phyloP scores from a whole-genome alignment of 768 basidiomycete genomes.

The Suillus spraguei region DNA sequence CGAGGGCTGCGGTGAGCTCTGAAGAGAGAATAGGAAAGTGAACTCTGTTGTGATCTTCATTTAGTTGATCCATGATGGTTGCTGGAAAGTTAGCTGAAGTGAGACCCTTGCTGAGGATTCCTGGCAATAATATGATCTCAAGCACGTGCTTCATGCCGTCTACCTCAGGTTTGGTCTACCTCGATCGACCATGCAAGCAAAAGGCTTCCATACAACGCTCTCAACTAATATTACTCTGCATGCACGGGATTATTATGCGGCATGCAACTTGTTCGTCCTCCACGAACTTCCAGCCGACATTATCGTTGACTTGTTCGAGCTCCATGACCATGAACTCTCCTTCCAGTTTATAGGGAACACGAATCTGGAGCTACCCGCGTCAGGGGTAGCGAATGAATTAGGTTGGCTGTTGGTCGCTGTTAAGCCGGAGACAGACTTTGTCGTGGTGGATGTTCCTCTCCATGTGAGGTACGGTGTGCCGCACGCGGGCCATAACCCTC shows the following conservation, averaged over 20 bases:
- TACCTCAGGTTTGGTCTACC: not conserved
- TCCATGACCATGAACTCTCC: slow-evolving; percentile 33
- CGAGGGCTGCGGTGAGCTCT: slow-evolving; percentile 15
- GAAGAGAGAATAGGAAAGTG: slow-evolving; percentile 18
- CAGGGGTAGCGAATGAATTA: slow-evolving; percentile 29
- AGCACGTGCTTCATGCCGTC: not conserved
- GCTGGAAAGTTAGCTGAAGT: not conserved
- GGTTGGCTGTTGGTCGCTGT: slow-evolving; percentile 35
- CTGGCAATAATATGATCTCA: not conserved
- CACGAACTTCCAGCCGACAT: slow-evolving; percentile 41
- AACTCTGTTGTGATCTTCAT: slow-evolving; percentile 21
- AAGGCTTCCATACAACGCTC: slow-evolving; percentile 34
- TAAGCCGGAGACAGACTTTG: slow-evolving; percentile 16
- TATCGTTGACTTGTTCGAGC: slow-evolving; percentile 49
- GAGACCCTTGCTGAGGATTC: not conserved
- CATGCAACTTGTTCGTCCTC: slow-evolving; percentile 35
- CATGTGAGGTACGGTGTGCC: slow-evolving; percentile 47
- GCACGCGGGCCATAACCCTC: slow-evolving; percentile 11
- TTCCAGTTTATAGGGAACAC: slow-evolving; percentile 39
- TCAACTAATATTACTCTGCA: slow-evolving; percentile 23
- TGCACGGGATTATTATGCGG: slow-evolving; percentile 11
- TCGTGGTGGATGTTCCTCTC: slow-evolving; percentile 40
- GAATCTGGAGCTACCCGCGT: slow-evolving; percentile 47
- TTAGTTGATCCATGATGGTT: slow-evolving; percentile 7
- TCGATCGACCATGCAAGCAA: slow-evolving; percentile 22